Evolutionary conservation across 345 rosid species (phyloP).

Genomic region (Reutealis trisperma): DNA sequence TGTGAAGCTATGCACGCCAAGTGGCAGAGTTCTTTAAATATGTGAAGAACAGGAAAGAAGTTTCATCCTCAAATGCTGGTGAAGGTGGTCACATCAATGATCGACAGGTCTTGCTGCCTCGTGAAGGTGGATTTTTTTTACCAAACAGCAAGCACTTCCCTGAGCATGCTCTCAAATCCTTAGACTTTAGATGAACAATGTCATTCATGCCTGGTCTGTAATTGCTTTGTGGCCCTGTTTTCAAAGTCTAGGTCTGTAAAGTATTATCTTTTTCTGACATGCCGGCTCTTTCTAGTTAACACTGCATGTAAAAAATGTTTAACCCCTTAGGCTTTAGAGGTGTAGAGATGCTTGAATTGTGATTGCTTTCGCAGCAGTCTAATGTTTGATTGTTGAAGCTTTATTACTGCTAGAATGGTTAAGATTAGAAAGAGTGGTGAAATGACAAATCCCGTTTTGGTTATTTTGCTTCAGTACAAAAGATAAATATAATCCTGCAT

Average conservation of each 20-base stretch:
- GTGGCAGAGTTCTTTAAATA: slow-evolving; percentile 93
- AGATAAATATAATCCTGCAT: too few relatives aligned
- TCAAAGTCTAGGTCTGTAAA: slow-evolving; percentile 12
- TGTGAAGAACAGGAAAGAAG: slow-evolving; percentile 79
- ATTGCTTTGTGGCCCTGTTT: background rate
- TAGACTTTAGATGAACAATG: slow-evolving; percentile 67
- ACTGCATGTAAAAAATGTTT: slow-evolving; percentile 29
- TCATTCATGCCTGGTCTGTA: slow-evolving; percentile 53
- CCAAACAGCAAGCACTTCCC: slow-evolving; percentile 64
- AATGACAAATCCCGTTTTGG: background rate
- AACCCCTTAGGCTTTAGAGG: slow-evolving; percentile 32
- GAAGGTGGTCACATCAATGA: slow-evolving; percentile 28
- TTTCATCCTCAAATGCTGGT: slow-evolving; percentile 29
- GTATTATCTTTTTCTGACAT: slow-evolving; percentile 5
- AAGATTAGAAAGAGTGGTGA: background rate
- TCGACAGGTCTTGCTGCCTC: slow-evolving; percentile 56
- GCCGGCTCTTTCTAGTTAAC: background rate
- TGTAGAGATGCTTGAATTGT: slow-evolving; percentile 20
- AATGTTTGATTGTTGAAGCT: background rate
- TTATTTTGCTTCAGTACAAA: too few relatives aligned
- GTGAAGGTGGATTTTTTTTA: slow-evolving; percentile 64
- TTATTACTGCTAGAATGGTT: background rate
- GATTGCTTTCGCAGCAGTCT: slow-evolving; percentile 14
- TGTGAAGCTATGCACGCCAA: slow-evolving; percentile 82
- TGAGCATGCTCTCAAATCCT: slow-evolving; percentile 52